These are phyloP conservation scores for Euphorbia lathyris DNA, from an alignment of 345 rosid species.

Conservation along the genomic window DNA sequence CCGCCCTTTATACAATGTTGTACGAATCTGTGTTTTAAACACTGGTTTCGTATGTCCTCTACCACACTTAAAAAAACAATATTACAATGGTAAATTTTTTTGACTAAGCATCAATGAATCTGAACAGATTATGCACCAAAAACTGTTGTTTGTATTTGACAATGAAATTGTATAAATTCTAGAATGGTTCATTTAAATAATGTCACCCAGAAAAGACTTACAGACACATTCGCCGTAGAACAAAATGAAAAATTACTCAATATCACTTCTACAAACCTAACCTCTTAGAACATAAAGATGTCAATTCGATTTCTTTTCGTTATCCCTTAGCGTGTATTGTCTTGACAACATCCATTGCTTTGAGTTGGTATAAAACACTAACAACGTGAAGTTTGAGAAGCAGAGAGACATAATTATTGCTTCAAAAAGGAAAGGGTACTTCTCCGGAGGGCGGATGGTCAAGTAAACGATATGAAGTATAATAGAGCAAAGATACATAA, in stretches of 20 bases:
- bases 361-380: slow-evolving; percentile 47
- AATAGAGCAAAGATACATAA: slow-evolving; percentile 45
- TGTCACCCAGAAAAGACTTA: not conserved
- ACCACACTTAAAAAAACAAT: too few relatives aligned
- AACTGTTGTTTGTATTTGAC: too few relatives aligned
- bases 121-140: too few relatives aligned
- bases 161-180: too few relatives aligned
- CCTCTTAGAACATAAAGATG: not conserved
- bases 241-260: not conserved
- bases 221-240: not conserved
- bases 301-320: slow-evolving; percentile 50
- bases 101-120: too few relatives aligned
- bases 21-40: too few relatives aligned
- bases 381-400: slow-evolving; percentile 48
- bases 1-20: too few relatives aligned
- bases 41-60: too few relatives aligned
- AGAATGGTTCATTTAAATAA: not conserved
- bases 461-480: slow-evolving; percentile 63
- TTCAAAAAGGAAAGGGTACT: slow-evolving; percentile 65
- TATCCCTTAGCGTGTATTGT: slow-evolving; percentile 22
- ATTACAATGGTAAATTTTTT: too few relatives aligned
- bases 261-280: not conserved
- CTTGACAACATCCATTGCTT: slow-evolving; percentile 55
- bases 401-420: slow-evolving; percentile 73
- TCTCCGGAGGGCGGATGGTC: slow-evolving; percentile 49